Conservation (phyloP, 441 rosid species). For the Adansonia madagascariensis region DNA sequence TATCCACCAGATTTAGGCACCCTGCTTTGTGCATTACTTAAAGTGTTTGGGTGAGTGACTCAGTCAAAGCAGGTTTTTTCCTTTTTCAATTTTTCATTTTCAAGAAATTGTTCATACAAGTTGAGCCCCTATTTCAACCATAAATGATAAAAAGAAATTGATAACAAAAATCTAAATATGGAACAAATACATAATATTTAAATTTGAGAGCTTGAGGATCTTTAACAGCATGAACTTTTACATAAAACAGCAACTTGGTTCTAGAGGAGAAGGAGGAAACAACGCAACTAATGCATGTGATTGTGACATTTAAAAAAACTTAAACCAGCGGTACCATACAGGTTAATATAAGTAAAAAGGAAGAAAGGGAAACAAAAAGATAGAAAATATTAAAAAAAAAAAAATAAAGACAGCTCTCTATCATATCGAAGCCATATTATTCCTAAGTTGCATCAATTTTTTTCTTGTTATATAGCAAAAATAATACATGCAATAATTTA, state of each 20-base stretch:
- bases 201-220: no score
- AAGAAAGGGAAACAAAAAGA: no score
- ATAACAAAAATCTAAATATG: constrained; percentile 4
- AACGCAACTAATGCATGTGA: not conserved
- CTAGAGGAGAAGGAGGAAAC: no score
- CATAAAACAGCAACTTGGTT: no score
- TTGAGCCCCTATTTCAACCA: constrained; percentile 18
- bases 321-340: no score
- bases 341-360: not conserved
- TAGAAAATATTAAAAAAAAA: not conserved
- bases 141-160: constrained; percentile 11
- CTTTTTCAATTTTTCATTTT: constrained; percentile 95
- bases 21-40: constrained; percentile 94
- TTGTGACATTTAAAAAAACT: no score
- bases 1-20: constrained; percentile 83
- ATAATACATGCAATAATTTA: not conserved
- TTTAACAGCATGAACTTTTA: no score
- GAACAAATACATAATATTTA: constrained; percentile 7
- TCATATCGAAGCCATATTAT: not conserved
- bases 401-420: not conserved
- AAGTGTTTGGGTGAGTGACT: constrained; percentile 83
- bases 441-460: not conserved
- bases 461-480: not conserved
- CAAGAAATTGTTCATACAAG: constrained; percentile 39
- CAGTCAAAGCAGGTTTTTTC: constrained; percentile 77